Evolutionary conservation across 2,329 filamentous ascomycete species (phyloP).

Genomic region (Cyphellophora attinorum): DNA sequence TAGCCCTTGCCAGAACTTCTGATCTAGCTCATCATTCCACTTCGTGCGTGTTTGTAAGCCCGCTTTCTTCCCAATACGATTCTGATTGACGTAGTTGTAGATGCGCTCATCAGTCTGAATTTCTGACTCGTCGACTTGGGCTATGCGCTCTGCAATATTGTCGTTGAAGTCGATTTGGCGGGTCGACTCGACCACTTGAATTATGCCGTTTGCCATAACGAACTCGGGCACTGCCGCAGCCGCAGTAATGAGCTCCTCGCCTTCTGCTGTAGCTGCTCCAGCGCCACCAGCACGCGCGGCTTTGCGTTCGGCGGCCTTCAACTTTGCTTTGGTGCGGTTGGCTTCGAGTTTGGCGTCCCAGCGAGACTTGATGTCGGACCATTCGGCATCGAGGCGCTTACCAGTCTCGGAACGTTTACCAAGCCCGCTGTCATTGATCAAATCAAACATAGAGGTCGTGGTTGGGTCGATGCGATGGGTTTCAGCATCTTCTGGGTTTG

Average conservation of each 20-base stretch:
- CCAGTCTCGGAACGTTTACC: constrained; percentile 51
- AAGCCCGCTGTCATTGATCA: constrained; percentile 43
- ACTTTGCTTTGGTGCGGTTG: constrained; percentile 2
- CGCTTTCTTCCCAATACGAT: constrained; percentile 38
- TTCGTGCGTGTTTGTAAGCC: constrained; percentile 39
- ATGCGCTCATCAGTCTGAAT: constrained; percentile 34
- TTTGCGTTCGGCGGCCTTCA: constrained; percentile 18
- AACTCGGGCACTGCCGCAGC: constrained; percentile 32
- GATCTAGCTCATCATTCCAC: constrained; percentile 51
- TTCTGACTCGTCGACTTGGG: constrained; percentile 34
- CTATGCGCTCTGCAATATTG: constrained; percentile 34
- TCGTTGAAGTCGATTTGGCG: constrained; percentile 47
- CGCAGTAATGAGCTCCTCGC: constrained; percentile 18
- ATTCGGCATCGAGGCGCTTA: constrained; percentile 48
- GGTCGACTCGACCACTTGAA: constrained; percentile 43
- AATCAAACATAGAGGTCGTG: constrained; percentile 47
- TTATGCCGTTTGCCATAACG: constrained; percentile 48
- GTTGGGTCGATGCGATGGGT: constrained; percentile 42
- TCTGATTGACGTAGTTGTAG: constrained; percentile 36
- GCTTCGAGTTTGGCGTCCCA: constrained; percentile 20
- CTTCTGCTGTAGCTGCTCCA: constrained; percentile 15
- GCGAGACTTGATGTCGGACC: constrained; percentile 40
- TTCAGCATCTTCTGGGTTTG: constrained; percentile 36
- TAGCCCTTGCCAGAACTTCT: constrained; percentile 53
- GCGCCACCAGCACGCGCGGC: constrained; percentile 20